Evolutionary conservation across 306 rosid species (phyloP).

Genomic region (Cicer arietinum): DNA sequence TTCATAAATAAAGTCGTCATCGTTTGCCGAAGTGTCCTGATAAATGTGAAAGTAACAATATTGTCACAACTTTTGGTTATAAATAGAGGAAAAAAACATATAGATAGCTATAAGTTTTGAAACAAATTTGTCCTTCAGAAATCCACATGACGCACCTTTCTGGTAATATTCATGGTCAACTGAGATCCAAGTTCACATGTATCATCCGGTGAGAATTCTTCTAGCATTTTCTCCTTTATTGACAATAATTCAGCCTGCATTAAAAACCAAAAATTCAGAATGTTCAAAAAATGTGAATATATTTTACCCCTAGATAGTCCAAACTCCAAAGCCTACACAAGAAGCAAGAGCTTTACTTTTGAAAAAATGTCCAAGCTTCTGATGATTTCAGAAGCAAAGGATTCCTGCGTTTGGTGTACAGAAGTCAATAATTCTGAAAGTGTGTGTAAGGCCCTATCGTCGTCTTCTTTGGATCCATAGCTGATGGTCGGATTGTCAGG

Average conservation of each 20-base stretch:
- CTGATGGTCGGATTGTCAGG: slow-evolving; percentile 44
- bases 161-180: slow-evolving; percentile 50
- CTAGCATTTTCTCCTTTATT: slow-evolving; percentile 65
- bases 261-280: slow-evolving; percentile 32
- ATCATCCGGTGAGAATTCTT: slow-evolving; percentile 70
- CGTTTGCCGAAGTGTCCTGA: slow-evolving; percentile 62
- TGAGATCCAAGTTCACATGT: slow-evolving; percentile 68
- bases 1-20: slow-evolving; percentile 68
- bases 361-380: slow-evolving; percentile 64
- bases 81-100: slow-evolving; percentile 15
- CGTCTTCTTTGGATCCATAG: slow-evolving; percentile 86
- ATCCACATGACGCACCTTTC: slow-evolving; percentile 52
- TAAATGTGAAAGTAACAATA: slow-evolving; percentile 31
- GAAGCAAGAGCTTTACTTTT: slow-evolving; percentile 56
- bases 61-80: slow-evolving; percentile 37
- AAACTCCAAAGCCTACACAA: not conserved
- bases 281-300: slow-evolving; percentile 2
- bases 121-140: slow-evolving; percentile 31
- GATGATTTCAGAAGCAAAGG: slow-evolving; percentile 66
- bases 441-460: slow-evolving; percentile 58
- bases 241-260: slow-evolving; percentile 66
- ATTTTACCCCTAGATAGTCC: slow-evolving; percentile 7
- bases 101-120: slow-evolving; percentile 46
- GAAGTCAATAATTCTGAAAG: slow-evolving; percentile 56
- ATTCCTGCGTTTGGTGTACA: slow-evolving; percentile 61